A percentile compares a stretch with the other conserved stretches of the same genome.
Evolutionary conservation across 352 stramenopile species (phyloP).

Genomic region (Pythium sukuiense): DNA sequence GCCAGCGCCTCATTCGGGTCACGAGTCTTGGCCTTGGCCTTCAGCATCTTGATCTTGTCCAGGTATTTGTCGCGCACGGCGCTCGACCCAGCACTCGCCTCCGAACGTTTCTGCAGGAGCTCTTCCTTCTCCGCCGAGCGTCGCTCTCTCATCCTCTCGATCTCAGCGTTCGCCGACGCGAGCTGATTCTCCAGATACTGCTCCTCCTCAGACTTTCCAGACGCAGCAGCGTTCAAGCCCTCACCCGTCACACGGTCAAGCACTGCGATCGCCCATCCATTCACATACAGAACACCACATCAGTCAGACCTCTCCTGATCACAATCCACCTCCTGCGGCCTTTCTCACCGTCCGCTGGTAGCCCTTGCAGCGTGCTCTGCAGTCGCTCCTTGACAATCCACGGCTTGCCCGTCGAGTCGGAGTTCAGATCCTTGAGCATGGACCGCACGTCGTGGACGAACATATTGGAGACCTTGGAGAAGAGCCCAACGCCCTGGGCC

Average conservation of each 20-base stretch:
- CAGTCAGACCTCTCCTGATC: not conserved
- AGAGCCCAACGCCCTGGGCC: constrained; percentile 20
- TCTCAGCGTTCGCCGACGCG: constrained; percentile 37
- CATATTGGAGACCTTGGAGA: constrained; percentile 44
- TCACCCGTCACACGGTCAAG: constrained; percentile 52
- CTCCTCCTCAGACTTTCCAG: constrained; percentile 48
- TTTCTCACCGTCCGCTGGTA: constrained; percentile 53
- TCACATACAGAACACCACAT: constrained; percentile 1
- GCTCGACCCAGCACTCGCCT: not conserved
- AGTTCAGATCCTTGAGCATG: constrained; percentile 57
- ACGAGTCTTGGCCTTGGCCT: constrained; percentile 51
- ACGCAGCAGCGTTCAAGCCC: constrained; percentile 20
- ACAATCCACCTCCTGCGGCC: not conserved
- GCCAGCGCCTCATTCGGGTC: constrained; percentile 28
- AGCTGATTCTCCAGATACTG: constrained; percentile 60
- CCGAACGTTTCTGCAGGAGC: constrained; percentile 25
- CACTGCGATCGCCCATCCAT: constrained; percentile 33
- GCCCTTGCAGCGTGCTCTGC: constrained; percentile 57
- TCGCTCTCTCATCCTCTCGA: constrained; percentile 33
- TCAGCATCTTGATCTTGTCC: constrained; percentile 69
- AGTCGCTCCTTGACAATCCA: constrained; percentile 65
- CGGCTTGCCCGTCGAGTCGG: constrained; percentile 64
- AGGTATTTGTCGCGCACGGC: constrained; percentile 71
- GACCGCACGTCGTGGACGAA: constrained; percentile 62
- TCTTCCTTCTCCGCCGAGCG: constrained; percentile 29